A percentile compares a stretch with the other conserved stretches of the same genome.
These are phyloP conservation scores for Podila verticillata DNA, from an alignment of 192 early-diverging fungal species.

Conservation along the genomic window DNA sequence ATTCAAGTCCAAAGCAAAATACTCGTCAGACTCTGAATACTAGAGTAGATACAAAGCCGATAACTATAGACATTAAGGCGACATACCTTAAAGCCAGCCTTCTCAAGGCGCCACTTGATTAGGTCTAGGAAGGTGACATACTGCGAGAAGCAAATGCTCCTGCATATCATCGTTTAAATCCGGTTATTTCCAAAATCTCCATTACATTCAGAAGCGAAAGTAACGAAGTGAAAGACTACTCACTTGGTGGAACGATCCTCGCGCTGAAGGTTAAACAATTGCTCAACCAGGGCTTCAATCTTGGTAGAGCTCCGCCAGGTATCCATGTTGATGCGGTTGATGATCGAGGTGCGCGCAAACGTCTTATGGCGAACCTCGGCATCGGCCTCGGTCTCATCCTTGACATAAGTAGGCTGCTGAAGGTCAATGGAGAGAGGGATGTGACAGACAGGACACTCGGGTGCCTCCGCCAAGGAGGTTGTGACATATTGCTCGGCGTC, in stretches of 20 bases:
- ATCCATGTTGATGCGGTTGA: conserved; percentile 90
- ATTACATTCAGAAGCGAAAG: no score
- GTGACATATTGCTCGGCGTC: conserved; percentile 68
- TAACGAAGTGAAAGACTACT: not conserved
- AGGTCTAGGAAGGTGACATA: conserved; percentile 92
- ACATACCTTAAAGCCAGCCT: conserved; percentile 80
- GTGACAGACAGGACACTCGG: conserved; percentile 87
- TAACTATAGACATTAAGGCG: no score
- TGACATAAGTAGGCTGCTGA: conserved; percentile 58
- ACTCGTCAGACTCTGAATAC: no score
- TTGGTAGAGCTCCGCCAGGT: conserved; percentile 92
- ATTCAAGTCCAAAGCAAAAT: not conserved
- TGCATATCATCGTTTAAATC: not conserved
- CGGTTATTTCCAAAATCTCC: no score
- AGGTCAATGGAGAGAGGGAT: conserved; percentile 79
- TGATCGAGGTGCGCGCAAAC: conserved; percentile 75
- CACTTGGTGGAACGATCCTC: conserved; percentile 82
- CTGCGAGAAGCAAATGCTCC: conserved; percentile 62
- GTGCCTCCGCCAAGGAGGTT: conserved; percentile 39
- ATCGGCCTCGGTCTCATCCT: conserved; percentile 51
- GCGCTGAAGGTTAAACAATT: conserved; percentile 77
- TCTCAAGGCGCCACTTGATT: conserved; percentile 89
- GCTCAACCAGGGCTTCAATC: conserved; percentile 94
- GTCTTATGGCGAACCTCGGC: conserved; percentile 43
- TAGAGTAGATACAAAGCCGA: no score